These are phyloP conservation scores for Penicillium egyptiacum DNA, from an alignment of 495 filamentous ascomycete species.

Conservation along the genomic window DNA sequence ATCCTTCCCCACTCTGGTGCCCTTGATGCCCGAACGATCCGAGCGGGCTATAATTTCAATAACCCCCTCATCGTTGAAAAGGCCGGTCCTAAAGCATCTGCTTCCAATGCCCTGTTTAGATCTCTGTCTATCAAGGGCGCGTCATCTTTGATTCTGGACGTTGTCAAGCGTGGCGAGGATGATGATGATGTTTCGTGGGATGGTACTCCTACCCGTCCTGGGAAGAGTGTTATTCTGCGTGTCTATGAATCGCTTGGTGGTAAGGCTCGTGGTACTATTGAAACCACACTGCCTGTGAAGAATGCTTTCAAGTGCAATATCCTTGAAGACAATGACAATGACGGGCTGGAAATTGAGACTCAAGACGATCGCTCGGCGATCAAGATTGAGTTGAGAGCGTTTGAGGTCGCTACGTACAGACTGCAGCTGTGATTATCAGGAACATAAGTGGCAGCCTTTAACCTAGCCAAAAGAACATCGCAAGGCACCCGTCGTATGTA, in stretches of 20 bases:
- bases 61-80: conserved; percentile 63
- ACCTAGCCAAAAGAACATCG: not conserved
- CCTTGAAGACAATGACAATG: conserved; percentile 59
- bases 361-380: conserved; percentile 49
- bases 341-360: conserved; percentile 44
- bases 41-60: conserved; percentile 88
- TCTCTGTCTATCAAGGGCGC: conserved; percentile 58
- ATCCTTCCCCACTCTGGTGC: conserved; percentile 80
- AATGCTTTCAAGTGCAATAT: conserved; percentile 77
- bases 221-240: conserved; percentile 75
- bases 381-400: conserved; percentile 70
- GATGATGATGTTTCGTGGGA: conserved; percentile 81
- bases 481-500: not conserved
- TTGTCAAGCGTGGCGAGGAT: conserved; percentile 90
- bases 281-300: conserved; percentile 65
- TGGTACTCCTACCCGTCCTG: conserved; percentile 66
- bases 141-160: conserved; percentile 71
- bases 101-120: conserved; percentile 36
- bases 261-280: conserved; percentile 63
- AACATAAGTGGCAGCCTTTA: not conserved
- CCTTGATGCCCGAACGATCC: conserved; percentile 70
- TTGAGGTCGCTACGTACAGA: conserved; percentile 86
- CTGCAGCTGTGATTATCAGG: conserved; percentile 58
- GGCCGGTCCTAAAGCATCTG: conserved; percentile 16
- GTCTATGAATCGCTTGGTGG: conserved; percentile 94